These are phyloP conservation scores for Pelargonium cotyledonis DNA, from an alignment of 441 rosid species.

Conservation along the genomic window DNA sequence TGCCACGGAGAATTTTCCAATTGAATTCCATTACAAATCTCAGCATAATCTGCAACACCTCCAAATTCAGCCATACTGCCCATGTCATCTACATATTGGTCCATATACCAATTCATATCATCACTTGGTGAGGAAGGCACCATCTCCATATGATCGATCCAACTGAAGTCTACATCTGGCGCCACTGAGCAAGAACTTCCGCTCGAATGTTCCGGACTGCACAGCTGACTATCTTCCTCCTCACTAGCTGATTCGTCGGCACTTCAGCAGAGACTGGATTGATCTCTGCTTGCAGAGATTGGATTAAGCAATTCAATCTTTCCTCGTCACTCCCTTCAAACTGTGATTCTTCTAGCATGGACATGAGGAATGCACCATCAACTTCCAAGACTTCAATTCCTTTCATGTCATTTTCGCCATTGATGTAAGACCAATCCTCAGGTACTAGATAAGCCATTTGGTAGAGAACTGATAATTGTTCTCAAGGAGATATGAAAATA, in stretches of 20 bases:
- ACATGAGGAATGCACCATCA: conserved; percentile 28
- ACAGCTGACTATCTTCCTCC: too few relatives aligned
- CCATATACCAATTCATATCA: conserved; percentile 33
- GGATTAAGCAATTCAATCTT: conserved; percentile 35
- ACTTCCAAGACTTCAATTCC: conserved; percentile 8
- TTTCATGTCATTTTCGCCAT: conserved; percentile 7
- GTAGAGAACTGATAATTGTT: background rate
- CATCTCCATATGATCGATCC: conserved; percentile 29
- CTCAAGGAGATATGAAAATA: background rate
- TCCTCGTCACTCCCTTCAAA: conserved; percentile 28
- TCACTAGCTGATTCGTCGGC: background rate
- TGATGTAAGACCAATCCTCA: conserved; percentile 20
- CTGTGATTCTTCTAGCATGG: conserved; percentile 34
- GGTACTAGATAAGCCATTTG: conserved; percentile 26
- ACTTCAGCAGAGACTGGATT: conserved; percentile 16
- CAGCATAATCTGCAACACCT: conserved; percentile 27
- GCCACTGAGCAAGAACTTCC: background rate
- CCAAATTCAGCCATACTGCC: conserved; percentile 19
- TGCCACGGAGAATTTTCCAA: conserved; percentile 43
- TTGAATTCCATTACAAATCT: conserved; percentile 27
- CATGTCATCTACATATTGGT: conserved; percentile 25
- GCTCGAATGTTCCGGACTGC: background rate
- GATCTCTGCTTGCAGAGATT: conserved; percentile 42
- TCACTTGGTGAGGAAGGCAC: conserved; percentile 33
- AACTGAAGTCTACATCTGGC: conserved; percentile 9